These are phyloP conservation scores for Colletotrichum caudatum DNA, from an alignment of 2,329 filamentous ascomycete species.

Conservation along the genomic window DNA sequence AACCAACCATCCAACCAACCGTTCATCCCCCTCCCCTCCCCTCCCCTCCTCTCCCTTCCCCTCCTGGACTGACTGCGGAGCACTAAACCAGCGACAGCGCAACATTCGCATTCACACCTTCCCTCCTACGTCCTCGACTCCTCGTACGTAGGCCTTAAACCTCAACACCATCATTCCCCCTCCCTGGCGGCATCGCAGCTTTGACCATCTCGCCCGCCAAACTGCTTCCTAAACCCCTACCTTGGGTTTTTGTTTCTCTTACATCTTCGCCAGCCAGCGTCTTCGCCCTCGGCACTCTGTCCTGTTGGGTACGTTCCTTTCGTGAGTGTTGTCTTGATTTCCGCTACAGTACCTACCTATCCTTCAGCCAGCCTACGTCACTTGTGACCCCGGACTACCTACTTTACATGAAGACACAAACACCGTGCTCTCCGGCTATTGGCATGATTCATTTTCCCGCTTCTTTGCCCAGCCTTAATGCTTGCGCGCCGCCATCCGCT, in stretches of 20 bases:
- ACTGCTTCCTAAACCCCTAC: constrained; percentile 5
- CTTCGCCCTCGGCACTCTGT: constrained; percentile 18
- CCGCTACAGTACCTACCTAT: constrained; percentile 23
- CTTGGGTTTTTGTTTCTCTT: neutral
- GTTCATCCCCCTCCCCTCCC: neutral
- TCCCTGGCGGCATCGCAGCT: constrained; percentile 24
- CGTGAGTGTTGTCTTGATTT: constrained; percentile 28
- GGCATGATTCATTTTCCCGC: constrained; percentile 21
- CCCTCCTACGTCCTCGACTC: constrained; percentile 12
- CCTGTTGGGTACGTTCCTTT: constrained; percentile 36
- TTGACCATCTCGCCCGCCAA: constrained; percentile 27
- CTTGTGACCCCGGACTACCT: constrained; percentile 18
- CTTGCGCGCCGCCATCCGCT: neutral
- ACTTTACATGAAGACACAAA: constrained; percentile 12
- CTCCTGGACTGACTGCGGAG: constrained; percentile 17
- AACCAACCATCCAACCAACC: constrained; percentile 15
- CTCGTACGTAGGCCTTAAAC: neutral
- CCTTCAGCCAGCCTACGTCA: constrained; percentile 33
- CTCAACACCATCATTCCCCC: constrained; percentile 19
- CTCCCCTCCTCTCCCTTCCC: constrained; percentile 9
- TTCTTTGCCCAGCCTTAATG: neutral
- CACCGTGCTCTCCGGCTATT: constrained; percentile 12
- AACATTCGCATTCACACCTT: constrained; percentile 31
- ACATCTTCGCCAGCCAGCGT: neutral
- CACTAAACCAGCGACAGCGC: constrained; percentile 11